Conservation (phyloP, 768 basidiomycete genomes). For the Hirschioporus abietinus region DNA sequence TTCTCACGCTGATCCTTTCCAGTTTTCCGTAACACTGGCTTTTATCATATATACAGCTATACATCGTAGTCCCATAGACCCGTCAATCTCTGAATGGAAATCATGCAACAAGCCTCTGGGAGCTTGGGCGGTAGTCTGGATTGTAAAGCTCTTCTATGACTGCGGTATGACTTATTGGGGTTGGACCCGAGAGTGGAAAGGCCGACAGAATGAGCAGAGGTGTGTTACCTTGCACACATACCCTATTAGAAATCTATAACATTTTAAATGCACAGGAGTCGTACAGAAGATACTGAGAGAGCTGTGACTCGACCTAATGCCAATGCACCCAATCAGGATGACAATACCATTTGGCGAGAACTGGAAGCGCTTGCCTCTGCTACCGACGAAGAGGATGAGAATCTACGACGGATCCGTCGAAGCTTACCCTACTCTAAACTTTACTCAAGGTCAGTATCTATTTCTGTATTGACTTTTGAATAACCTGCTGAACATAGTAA, state of each 20-base stretch:
- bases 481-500: neutral
- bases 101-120: slow-evolving; percentile 65
- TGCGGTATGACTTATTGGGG: slow-evolving; percentile 52
- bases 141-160: slow-evolving; percentile 46
- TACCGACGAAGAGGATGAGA: neutral
- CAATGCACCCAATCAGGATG: slow-evolving; percentile 11
- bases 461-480: neutral
- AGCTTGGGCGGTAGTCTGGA: slow-evolving; percentile 63
- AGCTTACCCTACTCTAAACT: neutral
- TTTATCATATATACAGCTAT: slow-evolving; percentile 44
- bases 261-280: slow-evolving; percentile 25
- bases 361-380: slow-evolving; percentile 14
- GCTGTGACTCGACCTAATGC: slow-evolving; percentile 13
- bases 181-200: slow-evolving; percentile 30
- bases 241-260: slow-evolving; percentile 4
- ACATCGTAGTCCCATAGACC: slow-evolving; percentile 39
- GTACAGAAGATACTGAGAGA: slow-evolving; percentile 17
- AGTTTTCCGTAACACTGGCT: slow-evolving; percentile 49
- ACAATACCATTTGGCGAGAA: slow-evolving; percentile 21
- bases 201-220: slow-evolving; percentile 13
- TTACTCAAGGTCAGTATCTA: slow-evolving; percentile 12
- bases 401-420: neutral
- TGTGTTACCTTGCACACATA: slow-evolving; percentile 1
- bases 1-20: neutral
- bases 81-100: slow-evolving; percentile 45